phyloP scores from a whole-genome alignment of 148 eudicot genomes.

The Agrostemma githago region DNA sequence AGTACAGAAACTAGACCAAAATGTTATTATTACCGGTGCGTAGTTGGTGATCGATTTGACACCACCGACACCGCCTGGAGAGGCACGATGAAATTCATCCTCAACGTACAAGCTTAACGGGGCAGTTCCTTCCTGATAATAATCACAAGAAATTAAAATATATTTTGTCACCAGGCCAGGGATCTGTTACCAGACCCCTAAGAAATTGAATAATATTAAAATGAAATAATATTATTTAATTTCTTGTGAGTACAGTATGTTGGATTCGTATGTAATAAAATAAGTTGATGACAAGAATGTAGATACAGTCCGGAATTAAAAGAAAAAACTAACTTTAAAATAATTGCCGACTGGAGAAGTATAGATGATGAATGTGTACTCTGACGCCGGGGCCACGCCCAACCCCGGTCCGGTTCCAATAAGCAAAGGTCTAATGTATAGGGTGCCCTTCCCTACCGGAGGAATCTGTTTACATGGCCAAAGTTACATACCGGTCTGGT shows the following conservation, averaged over 20 bases:
- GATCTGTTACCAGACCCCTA: no score
- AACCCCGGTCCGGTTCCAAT: constrained; percentile 70
- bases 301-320: background rate
- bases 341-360: constrained; percentile 79
- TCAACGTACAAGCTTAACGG: constrained; percentile 67
- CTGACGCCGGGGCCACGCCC: constrained; percentile 69
- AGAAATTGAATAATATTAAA: no score
- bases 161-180: no score
- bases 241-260: no score
- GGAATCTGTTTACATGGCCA: constrained; percentile 52
- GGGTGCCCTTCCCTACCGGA: constrained; percentile 76
- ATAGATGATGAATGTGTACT: constrained; percentile 69
- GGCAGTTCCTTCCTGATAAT: constrained; percentile 53
- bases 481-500: no score
- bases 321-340: constrained; percentile 44
- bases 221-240: no score
- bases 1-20: no score
- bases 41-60: constrained; percentile 75
- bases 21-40: constrained; percentile 54
- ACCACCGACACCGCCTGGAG: constrained; percentile 82
- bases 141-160: background rate
- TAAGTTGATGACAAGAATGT: background rate
- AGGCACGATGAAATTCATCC: constrained; percentile 62
- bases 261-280: background rate
- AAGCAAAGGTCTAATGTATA: constrained; percentile 78